These are phyloP conservation scores for Pyricularia pennisetigena DNA, from an alignment of 2,329 filamentous ascomycete species.

Conservation along the genomic window DNA sequence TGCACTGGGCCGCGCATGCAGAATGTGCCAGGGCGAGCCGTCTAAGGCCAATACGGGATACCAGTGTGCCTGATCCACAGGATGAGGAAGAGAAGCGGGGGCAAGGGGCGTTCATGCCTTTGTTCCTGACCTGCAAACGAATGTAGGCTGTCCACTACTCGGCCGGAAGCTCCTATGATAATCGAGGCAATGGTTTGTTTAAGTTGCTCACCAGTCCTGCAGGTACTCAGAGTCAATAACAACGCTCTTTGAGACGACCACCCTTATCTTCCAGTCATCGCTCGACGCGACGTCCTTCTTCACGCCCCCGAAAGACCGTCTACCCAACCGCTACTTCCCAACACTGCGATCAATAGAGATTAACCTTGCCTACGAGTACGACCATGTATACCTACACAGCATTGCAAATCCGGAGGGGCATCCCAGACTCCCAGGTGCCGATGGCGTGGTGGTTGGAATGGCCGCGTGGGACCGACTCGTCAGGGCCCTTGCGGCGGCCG, in stretches of 20 bases:
- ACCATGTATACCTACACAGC: background rate
- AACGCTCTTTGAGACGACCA: constrained; percentile 3
- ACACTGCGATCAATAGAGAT: background rate
- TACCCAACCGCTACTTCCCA: background rate
- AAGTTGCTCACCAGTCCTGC: background rate
- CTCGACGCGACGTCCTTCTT: background rate
- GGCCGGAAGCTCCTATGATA: background rate
- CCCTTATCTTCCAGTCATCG: constrained; percentile 1
- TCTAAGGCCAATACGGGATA: background rate
- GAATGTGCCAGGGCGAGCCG: background rate
- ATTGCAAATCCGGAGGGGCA: background rate
- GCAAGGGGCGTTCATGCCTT: constrained; percentile 5
- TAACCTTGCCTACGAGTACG: constrained; percentile 4
- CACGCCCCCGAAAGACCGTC: background rate
- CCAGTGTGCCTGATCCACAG: background rate
- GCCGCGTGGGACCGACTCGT: constrained; percentile 2
- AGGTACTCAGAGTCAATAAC: constrained; percentile 5
- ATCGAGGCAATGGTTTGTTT: background rate
- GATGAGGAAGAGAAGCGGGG: background rate
- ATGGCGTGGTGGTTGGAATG: background rate
- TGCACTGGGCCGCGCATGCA: constrained; percentile 1
- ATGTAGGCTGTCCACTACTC: background rate
- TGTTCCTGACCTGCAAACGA: constrained; percentile 5
- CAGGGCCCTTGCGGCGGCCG: background rate
- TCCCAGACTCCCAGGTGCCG: background rate